Conservation (phyloP, 1,284 basidiomycete species). For the Ceratobasidium papillatum region DNA sequence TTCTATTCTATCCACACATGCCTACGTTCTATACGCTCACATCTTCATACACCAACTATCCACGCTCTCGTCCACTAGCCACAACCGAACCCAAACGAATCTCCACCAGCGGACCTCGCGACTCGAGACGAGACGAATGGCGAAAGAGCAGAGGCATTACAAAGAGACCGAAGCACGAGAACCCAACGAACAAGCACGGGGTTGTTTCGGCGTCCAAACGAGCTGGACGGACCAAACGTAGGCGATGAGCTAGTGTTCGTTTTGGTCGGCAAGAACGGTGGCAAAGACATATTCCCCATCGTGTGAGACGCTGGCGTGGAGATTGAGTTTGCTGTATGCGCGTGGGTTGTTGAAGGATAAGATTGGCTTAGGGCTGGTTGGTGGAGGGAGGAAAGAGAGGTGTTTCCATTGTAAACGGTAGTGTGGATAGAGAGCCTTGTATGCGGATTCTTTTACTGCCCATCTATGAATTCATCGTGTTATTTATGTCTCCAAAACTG, state of each 20-base stretch:
- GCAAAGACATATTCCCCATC: slow-evolving; percentile 86
- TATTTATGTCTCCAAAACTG: slow-evolving; percentile 1
- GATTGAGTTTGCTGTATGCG: slow-evolving; percentile 48
- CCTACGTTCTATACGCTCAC: not conserved
- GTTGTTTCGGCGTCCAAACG: slow-evolving; percentile 65
- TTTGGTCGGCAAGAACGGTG: slow-evolving; percentile 70
- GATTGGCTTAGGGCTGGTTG: slow-evolving; percentile 44
- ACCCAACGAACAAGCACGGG: slow-evolving; percentile 73
- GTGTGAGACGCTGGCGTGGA: slow-evolving; percentile 80
- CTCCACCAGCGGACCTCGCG: slow-evolving; percentile 77
- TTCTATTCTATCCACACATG: slow-evolving; percentile 7
- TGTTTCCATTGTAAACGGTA: slow-evolving; percentile 79
- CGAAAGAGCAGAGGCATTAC: slow-evolving; percentile 73
- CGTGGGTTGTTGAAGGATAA: slow-evolving; percentile 25
- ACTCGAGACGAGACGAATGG: slow-evolving; percentile 77
- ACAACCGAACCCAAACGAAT: slow-evolving; percentile 55
- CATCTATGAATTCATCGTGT: slow-evolving; percentile 61
- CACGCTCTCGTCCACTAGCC: not conserved
- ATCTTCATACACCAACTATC: slow-evolving; percentile 8
- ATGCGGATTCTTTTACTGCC: slow-evolving; percentile 89
- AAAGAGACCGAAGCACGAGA: slow-evolving; percentile 57
- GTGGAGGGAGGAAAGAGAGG: slow-evolving; percentile 53
- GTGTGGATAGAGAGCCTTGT: slow-evolving; percentile 82
- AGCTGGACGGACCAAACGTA: slow-evolving; percentile 72
- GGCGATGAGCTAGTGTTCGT: slow-evolving; percentile 59